These are phyloP conservation scores for Mycena maculata DNA, from an alignment of 768 basidiomycete species.

Conservation along the genomic window DNA sequence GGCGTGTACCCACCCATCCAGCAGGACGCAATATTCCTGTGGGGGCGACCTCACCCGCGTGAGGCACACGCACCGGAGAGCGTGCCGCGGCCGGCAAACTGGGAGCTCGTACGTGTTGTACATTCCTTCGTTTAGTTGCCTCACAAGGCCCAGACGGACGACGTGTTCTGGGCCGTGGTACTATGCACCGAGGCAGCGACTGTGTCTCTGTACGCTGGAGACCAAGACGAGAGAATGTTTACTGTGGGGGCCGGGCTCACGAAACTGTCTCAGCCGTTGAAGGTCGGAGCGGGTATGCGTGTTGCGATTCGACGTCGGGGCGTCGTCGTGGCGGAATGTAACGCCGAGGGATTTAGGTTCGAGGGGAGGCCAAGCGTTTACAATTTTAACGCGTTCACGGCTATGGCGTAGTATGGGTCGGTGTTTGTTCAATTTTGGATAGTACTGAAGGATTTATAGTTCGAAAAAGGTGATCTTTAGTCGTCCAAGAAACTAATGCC, in stretches of 20 bases:
- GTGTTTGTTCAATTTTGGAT: no score
- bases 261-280: conserved; percentile 55
- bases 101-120: conserved; percentile 52
- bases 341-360: conserved; percentile 53
- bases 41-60: conserved; percentile 62
- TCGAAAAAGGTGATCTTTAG: no score
- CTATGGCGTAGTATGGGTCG: conserved; percentile 14
- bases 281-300: conserved; percentile 20
- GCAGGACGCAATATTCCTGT: conserved; percentile 59
- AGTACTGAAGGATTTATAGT: no score
- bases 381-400: conserved; percentile 64
- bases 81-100: conserved; percentile 54
- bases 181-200: conserved; percentile 53
- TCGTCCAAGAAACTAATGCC: no score
- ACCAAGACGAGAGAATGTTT: conserved; percentile 43
- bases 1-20: conserved; percentile 59
- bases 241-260: conserved; percentile 53
- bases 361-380: conserved; percentile 53
- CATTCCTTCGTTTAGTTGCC: neutral
- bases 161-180: conserved; percentile 62
- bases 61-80: conserved; percentile 51
- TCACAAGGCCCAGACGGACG: conserved; percentile 50
- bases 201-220: conserved; percentile 54
- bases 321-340: conserved; percentile 46
- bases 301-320: conserved; percentile 42